These are phyloP conservation scores for Globisporangium nodosum DNA, from an alignment of 352 stramenopile genomes.

Conservation along the genomic window DNA sequence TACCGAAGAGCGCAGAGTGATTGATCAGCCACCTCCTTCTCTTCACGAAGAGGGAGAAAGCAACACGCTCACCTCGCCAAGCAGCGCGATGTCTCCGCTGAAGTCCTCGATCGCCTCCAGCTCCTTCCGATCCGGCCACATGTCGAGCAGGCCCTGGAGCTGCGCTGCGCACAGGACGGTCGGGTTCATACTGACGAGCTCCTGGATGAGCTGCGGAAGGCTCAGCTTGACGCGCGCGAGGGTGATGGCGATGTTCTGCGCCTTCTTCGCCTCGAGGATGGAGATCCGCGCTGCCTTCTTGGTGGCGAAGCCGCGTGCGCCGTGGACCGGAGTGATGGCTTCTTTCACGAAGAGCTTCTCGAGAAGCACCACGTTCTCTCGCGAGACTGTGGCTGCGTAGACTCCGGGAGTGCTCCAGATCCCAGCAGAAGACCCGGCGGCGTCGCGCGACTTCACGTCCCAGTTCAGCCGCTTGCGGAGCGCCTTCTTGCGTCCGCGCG, in stretches of 20 bases:
- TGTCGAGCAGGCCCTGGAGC: constrained; percentile 72
- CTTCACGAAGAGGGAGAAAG: neutral
- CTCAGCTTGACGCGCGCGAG: constrained; percentile 65
- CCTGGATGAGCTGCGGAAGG: constrained; percentile 48
- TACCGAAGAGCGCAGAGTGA: too few species aligned
- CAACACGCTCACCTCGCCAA: constrained; percentile 28
- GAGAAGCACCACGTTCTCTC: constrained; percentile 55
- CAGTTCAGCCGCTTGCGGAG: constrained; percentile 13
- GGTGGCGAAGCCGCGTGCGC: neutral
- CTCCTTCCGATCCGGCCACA: constrained; percentile 75
- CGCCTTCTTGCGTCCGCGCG: constrained; percentile 4
- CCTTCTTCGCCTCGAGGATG: constrained; percentile 81
- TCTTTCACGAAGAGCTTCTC: constrained; percentile 64
- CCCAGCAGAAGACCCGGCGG: neutral
- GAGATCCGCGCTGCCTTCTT: constrained; percentile 14
- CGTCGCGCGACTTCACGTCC: constrained; percentile 6
- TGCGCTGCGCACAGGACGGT: constrained; percentile 59
- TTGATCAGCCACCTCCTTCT: neutral
- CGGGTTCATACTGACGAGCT: constrained; percentile 63
- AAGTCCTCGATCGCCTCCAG: constrained; percentile 67
- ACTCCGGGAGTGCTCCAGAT: constrained; percentile 42
- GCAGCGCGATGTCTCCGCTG: constrained; percentile 32
- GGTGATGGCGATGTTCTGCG: constrained; percentile 79
- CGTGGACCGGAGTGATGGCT: neutral
- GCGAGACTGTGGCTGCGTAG: constrained; percentile 38